Evolutionary conservation across 2,329 filamentous ascomycete species (phyloP).

Genomic region (Diaporthe destruens): DNA sequence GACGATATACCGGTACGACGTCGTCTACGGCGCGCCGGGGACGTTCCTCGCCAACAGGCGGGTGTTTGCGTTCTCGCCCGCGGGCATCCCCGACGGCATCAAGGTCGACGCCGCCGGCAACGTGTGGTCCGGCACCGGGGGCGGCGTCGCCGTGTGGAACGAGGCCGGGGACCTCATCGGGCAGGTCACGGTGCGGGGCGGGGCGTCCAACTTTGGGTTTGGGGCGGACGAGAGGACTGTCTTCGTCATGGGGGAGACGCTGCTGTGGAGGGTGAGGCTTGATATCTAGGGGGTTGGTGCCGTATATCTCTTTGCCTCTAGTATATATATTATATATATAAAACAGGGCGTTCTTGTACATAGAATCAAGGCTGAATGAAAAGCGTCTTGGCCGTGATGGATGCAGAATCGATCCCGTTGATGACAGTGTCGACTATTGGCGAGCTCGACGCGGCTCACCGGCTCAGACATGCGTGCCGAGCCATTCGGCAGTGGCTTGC

Average conservation of each 20-base stretch:
- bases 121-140: constrained; percentile 38
- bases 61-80: constrained; percentile 39
- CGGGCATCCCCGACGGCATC: constrained; percentile 38
- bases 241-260: constrained; percentile 35
- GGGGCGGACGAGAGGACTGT: constrained; percentile 35
- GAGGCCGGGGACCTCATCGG: constrained; percentile 35
- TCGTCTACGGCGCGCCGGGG: background rate
- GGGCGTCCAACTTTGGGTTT: constrained; percentile 40
- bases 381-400: background rate
- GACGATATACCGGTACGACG: constrained; percentile 38
- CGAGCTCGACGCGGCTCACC: background rate
- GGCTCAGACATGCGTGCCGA: constrained; percentile 8
- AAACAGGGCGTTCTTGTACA: constrained; percentile 2
- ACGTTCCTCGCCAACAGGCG: constrained; percentile 38
- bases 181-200: constrained; percentile 33
- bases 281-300: background rate
- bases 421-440: background rate
- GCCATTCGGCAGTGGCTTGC: constrained; percentile 7
- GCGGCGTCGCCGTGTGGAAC: constrained; percentile 39
- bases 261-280: constrained; percentile 37
- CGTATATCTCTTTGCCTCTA: background rate
- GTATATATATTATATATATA: no score
- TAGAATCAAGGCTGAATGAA: background rate
- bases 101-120: constrained; percentile 37
- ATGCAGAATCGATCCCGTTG: background rate